Evolutionary conservation across 805 yeast genomes (phyloP), one percentile per base, ranked within the genome.

Genomic region (Saturnispora hagleri): DNA sequence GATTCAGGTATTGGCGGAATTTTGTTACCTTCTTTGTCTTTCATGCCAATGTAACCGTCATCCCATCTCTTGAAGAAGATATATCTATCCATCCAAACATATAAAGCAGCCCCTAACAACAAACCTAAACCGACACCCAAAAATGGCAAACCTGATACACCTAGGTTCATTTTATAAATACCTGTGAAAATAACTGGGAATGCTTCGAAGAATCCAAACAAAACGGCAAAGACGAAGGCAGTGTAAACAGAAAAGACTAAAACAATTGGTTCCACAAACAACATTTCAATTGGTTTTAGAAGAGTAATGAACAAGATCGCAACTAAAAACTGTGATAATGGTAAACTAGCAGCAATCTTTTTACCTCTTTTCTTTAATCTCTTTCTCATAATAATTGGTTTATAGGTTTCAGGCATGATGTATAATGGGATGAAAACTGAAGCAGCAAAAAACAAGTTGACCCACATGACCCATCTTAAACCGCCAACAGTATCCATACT

Each of bases 151-250:
- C 90, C 89, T 1, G 88, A 75, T 12, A 78, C 68, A 52, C 89
- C 90, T 1, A 69, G 54, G 40, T 60, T 62, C 88, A 84, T 82
- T 2, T 56, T 57, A 64, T 85, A 84, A 24, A 73, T 77, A 35
- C 85, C 86, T 61, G 78, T 71, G 69, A 84, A 85, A 55, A 85
- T 84, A 48, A 84, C 78, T 8, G 89, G 89, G 68, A 73, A 84
- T 3, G 89, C 89, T 65, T 84, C 90, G 60, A 85, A 85, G 72
- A 84, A 85, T 0, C 89, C 90, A 58, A 84, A 85, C 50, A 85
- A 68, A 2, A 85, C 89, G 1, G 90, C 89, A 68, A 84, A 84
- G 48, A 85, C 77, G 61, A 85, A 84, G 0, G 90, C 85, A 53
- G 82, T 77, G 64, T 85, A 85, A 48, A 84, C 66, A 31, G 88